Evolutionary conservation across 2,329 filamentous ascomycete genomes (phyloP).

Genomic region (Aspergillus sp.): DNA sequence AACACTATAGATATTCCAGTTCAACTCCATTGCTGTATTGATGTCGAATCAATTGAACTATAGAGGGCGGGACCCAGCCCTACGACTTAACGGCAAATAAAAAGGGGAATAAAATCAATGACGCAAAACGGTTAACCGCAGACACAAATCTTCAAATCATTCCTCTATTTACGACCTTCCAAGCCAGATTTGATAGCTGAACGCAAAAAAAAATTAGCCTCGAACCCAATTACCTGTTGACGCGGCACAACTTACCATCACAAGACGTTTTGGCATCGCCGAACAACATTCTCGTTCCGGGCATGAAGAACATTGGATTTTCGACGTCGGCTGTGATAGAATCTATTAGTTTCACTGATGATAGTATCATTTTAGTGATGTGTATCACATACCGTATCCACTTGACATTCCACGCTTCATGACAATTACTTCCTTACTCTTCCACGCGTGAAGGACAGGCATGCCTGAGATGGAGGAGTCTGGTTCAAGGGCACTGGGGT

Average conservation of each 20-base stretch:
- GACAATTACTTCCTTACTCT: conserved; percentile 86
- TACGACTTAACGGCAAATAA: no score
- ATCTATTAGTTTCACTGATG: conserved; percentile 3
- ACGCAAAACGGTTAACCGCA: no score
- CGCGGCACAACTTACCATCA: conserved; percentile 55
- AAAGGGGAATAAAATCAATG: no score
- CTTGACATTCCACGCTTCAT: conserved; percentile 91
- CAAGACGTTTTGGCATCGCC: conserved; percentile 82
- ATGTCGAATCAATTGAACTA: no score
- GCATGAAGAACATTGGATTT: conserved; percentile 93
- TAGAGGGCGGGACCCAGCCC: no score
- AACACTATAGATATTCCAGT: no score
- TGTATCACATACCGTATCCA: conserved; percentile 65
- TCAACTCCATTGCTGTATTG: no score
- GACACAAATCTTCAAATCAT: background rate
- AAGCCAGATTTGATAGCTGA: conserved; percentile 40
- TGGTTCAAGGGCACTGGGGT: conserved; percentile 80
- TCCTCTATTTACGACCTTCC: conserved; percentile 24
- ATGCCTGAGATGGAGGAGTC: conserved; percentile 84
- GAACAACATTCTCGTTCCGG: conserved; percentile 84
- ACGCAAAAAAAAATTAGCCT: background rate
- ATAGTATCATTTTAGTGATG: background rate
- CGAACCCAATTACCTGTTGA: background rate
- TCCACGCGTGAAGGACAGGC: conserved; percentile 89
- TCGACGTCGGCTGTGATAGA: conserved; percentile 70